Conservation (phyloP, 345 rosid species). For the Luvunga scandens region DNA sequence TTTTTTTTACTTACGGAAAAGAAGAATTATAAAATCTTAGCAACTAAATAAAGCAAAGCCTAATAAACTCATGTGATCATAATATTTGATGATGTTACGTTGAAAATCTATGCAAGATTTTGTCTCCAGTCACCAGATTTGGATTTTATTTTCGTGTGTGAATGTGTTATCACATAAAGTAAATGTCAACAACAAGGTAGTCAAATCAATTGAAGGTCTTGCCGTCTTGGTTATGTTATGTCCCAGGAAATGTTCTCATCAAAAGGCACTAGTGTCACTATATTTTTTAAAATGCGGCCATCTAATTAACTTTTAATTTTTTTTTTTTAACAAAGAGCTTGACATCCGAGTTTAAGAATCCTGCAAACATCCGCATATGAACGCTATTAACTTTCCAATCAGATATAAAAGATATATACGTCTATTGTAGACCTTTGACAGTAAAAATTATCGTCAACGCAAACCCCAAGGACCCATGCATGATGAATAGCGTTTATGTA, state of each 20-base stretch:
- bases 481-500: not conserved
- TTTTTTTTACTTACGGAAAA: not conserved
- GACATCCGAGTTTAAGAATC: too few species aligned
- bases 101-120: not conserved
- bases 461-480: not conserved
- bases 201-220: not conserved
- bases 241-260: not conserved
- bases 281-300: too few species aligned
- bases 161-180: not conserved
- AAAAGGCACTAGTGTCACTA: too few species aligned
- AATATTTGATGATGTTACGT: not conserved
- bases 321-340: too few species aligned
- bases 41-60: not conserved
- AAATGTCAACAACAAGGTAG: not conserved
- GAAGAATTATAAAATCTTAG: not conserved
- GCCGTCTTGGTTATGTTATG: not conserved
- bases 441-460: not conserved
- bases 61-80: not conserved
- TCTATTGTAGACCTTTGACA: not conserved
- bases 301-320: too few species aligned
- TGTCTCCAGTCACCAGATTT: not conserved
- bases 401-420: too few species aligned
- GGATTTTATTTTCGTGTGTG: not conserved
- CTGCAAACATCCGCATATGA: too few species aligned
- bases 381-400: too few species aligned